A percentile compares a stretch with the other conserved stretches of the same genome.
Conservation (phyloP, 768 basidiomycete genomes). For the Heimioporus sp. region DNA sequence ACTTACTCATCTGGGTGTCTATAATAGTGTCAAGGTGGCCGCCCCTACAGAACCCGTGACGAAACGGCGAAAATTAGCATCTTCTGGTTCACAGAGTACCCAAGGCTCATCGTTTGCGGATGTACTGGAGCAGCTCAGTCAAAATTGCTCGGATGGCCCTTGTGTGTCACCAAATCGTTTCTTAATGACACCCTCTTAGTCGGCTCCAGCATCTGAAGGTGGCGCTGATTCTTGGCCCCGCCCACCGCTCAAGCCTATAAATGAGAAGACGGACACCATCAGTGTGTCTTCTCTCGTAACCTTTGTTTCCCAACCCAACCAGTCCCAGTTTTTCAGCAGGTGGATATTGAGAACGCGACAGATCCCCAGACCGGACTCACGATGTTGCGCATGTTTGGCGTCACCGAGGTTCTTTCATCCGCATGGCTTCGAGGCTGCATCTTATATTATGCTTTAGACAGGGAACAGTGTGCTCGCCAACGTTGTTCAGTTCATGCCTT, state of each 20-base stretch:
- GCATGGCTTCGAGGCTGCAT: neutral
- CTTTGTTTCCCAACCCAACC: neutral
- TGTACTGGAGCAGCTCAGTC: conserved; percentile 59
- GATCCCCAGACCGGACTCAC: conserved; percentile 42
- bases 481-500: conserved; percentile 82
- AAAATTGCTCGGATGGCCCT: conserved; percentile 40
- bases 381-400: conserved; percentile 78
- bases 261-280: conserved; percentile 64
- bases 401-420: conserved; percentile 60
- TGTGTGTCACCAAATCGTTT: conserved; percentile 34
- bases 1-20: conserved; percentile 8
- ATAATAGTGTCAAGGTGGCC: conserved; percentile 24
- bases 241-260: conserved; percentile 52
- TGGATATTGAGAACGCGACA: conserved; percentile 78
- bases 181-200: neutral
- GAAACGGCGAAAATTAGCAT: conserved; percentile 54
- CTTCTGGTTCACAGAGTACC: conserved; percentile 30
- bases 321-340: conserved; percentile 86
- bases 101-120: conserved; percentile 53
- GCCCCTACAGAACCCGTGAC: conserved; percentile 37
- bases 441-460: conserved; percentile 39
- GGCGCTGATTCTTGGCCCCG: conserved; percentile 76
- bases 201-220: conserved; percentile 60
- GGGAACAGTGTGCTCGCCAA: conserved; percentile 90
- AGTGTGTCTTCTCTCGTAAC: conserved; percentile 40